Conservation (phyloP, 2,329 filamentous ascomycete species). For the Beauveria australis region DNA sequence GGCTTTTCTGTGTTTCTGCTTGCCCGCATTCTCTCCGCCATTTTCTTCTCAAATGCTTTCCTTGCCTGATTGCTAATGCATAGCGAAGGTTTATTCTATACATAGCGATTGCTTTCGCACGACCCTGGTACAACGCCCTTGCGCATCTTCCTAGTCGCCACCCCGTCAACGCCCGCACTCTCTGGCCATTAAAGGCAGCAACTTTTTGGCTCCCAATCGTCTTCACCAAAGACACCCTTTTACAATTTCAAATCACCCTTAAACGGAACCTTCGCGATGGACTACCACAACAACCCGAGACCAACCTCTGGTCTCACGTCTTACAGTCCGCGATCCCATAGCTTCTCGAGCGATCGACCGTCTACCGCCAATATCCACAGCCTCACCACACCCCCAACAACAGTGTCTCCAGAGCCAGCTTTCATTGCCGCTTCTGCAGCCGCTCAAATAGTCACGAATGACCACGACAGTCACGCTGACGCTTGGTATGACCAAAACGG, state of each 20-base stretch:
- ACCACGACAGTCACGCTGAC: slow-evolving; percentile 68
- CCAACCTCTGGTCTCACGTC: slow-evolving; percentile 27
- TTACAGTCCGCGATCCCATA: slow-evolving; percentile 41
- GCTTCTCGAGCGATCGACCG: slow-evolving; percentile 63
- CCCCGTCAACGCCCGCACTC: background rate
- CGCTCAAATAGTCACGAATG: slow-evolving; percentile 83
- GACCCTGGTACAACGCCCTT: slow-evolving; percentile 5
- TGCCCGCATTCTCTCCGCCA: background rate
- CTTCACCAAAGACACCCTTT: background rate
- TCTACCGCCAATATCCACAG: slow-evolving; percentile 50
- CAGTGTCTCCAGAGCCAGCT: slow-evolving; percentile 66
- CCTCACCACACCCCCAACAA: slow-evolving; percentile 57
- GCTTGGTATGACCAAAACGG: slow-evolving; percentile 62
- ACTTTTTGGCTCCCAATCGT: background rate
- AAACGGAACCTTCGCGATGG: background rate
- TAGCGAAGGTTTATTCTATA: background rate
- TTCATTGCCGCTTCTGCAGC: slow-evolving; percentile 87
- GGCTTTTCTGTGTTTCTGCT: background rate
- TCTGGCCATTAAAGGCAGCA: background rate
- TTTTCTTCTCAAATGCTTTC: background rate
- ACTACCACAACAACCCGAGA: slow-evolving; percentile 17
- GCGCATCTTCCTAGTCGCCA: background rate
- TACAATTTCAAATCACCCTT: background rate
- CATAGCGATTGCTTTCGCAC: slow-evolving; percentile 6
- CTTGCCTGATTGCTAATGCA: slow-evolving; percentile 5